phyloP scores from a whole-genome alignment of 805 yeast genomes.

The Monosporozyma unispora region DNA sequence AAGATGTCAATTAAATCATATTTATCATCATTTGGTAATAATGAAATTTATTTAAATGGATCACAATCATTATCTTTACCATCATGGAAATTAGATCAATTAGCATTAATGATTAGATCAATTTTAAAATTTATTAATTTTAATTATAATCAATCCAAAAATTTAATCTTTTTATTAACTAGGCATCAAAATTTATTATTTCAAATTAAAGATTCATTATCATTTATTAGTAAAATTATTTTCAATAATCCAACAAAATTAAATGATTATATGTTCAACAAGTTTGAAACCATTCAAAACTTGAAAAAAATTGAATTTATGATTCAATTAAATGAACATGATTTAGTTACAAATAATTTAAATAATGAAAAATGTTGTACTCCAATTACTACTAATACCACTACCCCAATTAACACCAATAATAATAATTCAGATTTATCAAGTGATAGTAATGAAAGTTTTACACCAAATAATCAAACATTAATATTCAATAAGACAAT shows the following conservation, averaged over 20 bases:
- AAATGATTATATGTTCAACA: not conserved
- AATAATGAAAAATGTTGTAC: not conserved
- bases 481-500: constrained; percentile 1
- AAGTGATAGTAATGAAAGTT: not conserved
- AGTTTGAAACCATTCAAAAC: not conserved
- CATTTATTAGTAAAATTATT: constrained; percentile 13
- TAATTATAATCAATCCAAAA: constrained; percentile 42
- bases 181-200: constrained; percentile 30
- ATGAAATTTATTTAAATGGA: constrained; percentile 1
- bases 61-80: constrained; percentile 14
- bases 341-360: constrained; percentile 4
- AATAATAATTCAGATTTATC: not conserved
- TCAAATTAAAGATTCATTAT: constrained; percentile 21
- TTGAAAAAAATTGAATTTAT: not conserved
- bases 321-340: not conserved
- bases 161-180: constrained; percentile 42
- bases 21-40: constrained; percentile 15
- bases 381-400: constrained; percentile 1
- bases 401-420: not conserved
- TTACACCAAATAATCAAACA: not conserved
- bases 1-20: constrained; percentile 24
- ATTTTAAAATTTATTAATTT: constrained; percentile 45
- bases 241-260: constrained; percentile 1
- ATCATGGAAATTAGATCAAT: constrained; percentile 41
- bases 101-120: constrained; percentile 52